phyloP scores from a whole-genome alignment of 176 grass and related monocot species.

The Avena eriantha region DNA sequence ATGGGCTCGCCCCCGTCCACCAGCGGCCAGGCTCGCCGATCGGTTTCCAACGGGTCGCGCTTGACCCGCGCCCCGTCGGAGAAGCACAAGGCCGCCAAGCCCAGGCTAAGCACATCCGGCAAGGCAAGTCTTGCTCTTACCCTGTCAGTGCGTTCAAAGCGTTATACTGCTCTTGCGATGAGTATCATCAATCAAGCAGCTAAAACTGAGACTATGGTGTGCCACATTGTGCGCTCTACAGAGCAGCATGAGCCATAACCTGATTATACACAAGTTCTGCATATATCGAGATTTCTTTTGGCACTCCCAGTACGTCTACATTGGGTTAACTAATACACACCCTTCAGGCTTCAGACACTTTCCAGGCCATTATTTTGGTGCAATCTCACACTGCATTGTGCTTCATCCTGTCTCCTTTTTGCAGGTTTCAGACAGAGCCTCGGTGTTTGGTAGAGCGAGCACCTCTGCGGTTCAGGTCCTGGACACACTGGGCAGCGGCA shows the following conservation, averaged over 20 bases:
- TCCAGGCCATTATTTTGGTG: background rate
- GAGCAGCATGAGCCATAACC: background rate
- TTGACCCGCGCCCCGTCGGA: constrained; percentile 6
- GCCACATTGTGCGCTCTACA: constrained; percentile 16
- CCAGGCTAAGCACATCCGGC: constrained; percentile 40
- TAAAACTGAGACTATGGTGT: background rate
- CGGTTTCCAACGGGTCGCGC: constrained; percentile 36
- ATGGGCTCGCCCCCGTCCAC: constrained; percentile 8
- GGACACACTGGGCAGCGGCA: constrained; percentile 81
- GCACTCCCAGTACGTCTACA: background rate
- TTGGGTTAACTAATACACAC: background rate
- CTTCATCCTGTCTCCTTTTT: background rate
- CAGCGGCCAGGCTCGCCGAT: constrained; percentile 34
- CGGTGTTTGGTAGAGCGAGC: constrained; percentile 69
- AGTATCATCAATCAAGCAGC: background rate
- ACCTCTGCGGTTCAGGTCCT: constrained; percentile 82
- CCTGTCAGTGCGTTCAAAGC: background rate
- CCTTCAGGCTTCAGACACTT: background rate
- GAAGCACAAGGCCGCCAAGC: constrained; percentile 35
- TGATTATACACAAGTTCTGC: background rate
- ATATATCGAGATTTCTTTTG: background rate
- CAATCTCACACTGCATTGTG: background rate
- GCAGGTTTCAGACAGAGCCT: constrained; percentile 53
- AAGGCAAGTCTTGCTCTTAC: constrained; percentile 49
- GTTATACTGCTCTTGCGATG: background rate